Percentiles rank a stretch among this genome's conserved stretches.
Conservation (phyloP, 2,329 filamentous ascomycete species). For the Fonsecaea multimorphosa region DNA sequence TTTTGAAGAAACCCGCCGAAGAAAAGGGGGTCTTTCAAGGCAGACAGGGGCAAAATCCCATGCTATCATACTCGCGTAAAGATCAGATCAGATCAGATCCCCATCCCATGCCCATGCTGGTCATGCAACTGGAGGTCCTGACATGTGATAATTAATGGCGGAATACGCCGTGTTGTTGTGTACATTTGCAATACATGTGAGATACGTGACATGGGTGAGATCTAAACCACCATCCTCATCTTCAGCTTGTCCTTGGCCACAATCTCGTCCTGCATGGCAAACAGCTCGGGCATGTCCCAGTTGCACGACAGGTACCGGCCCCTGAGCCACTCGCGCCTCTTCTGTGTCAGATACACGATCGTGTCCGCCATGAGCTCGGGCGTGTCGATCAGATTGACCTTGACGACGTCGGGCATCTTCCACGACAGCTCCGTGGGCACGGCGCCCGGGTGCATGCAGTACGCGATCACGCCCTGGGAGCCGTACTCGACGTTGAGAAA, state of each 20-base stretch:
- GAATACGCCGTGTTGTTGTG: too few relatives aligned
- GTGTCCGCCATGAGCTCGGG: slow-evolving; percentile 40
- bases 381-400: slow-evolving; percentile 26
- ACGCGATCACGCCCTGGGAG: slow-evolving; percentile 41
- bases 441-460: slow-evolving; percentile 30
- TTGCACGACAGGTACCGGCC: slow-evolving; percentile 10
- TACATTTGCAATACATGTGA: too few relatives aligned
- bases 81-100: too few relatives aligned
- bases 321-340: slow-evolving; percentile 34
- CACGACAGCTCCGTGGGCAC: slow-evolving; percentile 28
- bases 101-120: too few relatives aligned
- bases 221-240: slow-evolving; percentile 10
- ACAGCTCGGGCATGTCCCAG: slow-evolving; percentile 1
- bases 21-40: too few relatives aligned
- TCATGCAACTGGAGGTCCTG: too few relatives aligned
- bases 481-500: slow-evolving; percentile 54
- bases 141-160: too few relatives aligned
- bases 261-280: slow-evolving; percentile 2
- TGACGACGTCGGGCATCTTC: slow-evolving; percentile 23
- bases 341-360: slow-evolving; percentile 38
- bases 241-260: slow-evolving; percentile 10
- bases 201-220: neutral
- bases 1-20: too few relatives aligned
- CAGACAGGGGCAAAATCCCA: too few relatives aligned
- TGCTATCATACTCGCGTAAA: too few relatives aligned